Evolutionary conservation across 495 filamentous ascomycete genomes (phyloP).

Genomic region (Ramalina intermedia): DNA sequence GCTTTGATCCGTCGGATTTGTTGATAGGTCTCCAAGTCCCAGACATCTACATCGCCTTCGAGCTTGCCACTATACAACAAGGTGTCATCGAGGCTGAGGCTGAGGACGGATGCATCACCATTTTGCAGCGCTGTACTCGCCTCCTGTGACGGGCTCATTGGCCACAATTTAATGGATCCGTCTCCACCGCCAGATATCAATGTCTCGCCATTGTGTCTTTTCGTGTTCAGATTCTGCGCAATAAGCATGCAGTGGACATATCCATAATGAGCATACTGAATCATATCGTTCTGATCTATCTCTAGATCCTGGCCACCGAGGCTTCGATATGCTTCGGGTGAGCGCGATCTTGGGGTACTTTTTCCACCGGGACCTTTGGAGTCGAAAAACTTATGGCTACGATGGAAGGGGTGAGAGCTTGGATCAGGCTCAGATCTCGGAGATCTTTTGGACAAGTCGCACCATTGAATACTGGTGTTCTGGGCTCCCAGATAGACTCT

Average conservation of each 20-base stretch:
- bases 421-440: constrained; percentile 44
- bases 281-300: constrained; percentile 68
- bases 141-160: constrained; percentile 37
- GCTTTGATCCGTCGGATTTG: constrained; percentile 69
- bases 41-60: constrained; percentile 85
- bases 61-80: constrained; percentile 82
- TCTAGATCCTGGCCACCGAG: constrained; percentile 55
- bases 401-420: constrained; percentile 55
- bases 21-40: constrained; percentile 92
- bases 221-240: constrained; percentile 47
- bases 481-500: constrained; percentile 88
- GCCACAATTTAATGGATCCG: constrained; percentile 85
- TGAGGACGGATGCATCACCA: constrained; percentile 68
- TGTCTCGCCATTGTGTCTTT: constrained; percentile 56
- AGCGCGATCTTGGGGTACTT: constrained; percentile 45
- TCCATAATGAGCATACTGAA: constrained; percentile 83
- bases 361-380: constrained; percentile 72
- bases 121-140: constrained; percentile 57
- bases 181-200: constrained; percentile 87
- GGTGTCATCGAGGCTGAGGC: constrained; percentile 68
- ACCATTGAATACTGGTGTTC: constrained; percentile 80
- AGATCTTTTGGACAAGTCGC: constrained; percentile 40
- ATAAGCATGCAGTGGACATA: constrained; percentile 93
- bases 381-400: constrained; percentile 92
- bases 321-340: constrained; percentile 16